These are phyloP conservation scores for Pugionium dolabratum DNA, from an alignment of 345 rosid species.

Conservation along the genomic window DNA sequence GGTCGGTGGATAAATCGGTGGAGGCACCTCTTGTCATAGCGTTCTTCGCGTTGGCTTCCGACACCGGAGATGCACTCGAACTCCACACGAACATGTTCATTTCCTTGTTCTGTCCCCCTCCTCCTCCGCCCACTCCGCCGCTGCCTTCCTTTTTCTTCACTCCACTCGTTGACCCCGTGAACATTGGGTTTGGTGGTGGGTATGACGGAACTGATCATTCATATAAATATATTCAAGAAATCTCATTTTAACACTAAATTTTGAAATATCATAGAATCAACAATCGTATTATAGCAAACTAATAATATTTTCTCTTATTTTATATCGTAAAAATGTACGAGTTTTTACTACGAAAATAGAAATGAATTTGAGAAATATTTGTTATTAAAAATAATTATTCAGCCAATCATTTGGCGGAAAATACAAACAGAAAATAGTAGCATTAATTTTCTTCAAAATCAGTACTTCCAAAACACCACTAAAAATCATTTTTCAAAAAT, in stretches of 20 bases:
- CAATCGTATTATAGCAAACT: too few species aligned
- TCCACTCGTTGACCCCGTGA: conserved; percentile 57
- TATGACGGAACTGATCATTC: conserved; percentile 43
- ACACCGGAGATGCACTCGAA: conserved; percentile 76
- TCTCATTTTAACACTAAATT: not conserved
- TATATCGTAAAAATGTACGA: too few species aligned
- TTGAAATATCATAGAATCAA: not conserved
- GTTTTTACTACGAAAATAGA: too few species aligned
- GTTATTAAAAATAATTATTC: too few species aligned
- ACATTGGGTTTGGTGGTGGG: conserved; percentile 74
- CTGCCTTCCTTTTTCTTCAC: conserved; percentile 47
- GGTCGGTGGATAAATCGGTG: conserved; percentile 43
- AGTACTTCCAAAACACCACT: too few species aligned
- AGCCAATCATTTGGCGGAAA: too few species aligned
- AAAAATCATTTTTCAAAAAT: too few species aligned
- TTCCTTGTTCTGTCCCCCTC: conserved; percentile 49
- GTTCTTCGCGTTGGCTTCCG: conserved; percentile 61
- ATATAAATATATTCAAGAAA: not conserved
- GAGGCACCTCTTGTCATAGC: conserved; percentile 56
- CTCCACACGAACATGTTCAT: conserved; percentile 89
- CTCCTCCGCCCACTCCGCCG: conserved; percentile 24
- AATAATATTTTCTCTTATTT: too few species aligned
- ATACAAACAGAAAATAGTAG: too few species aligned
- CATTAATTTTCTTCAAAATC: too few species aligned
- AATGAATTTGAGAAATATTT: too few species aligned